Conservation (phyloP, 352 stramenopile genomes). For the Nothophytophthora sp. region DNA sequence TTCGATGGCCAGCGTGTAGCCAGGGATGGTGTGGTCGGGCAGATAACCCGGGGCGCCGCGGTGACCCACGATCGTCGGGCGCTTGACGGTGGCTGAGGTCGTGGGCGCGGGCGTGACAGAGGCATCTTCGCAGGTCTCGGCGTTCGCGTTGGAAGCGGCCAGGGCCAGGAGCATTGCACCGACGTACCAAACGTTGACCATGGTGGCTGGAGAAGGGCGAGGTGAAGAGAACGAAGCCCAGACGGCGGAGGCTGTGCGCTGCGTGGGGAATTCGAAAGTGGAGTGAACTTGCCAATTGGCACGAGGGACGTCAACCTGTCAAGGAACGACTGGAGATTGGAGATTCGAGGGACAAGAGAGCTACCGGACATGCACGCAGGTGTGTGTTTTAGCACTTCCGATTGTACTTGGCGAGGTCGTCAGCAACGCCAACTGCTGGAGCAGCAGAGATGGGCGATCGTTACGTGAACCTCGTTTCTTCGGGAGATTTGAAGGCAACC, state of each 20-base stretch:
- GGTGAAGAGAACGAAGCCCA: neutral
- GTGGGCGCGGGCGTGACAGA: constrained; percentile 28
- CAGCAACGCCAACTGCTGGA: too few species aligned
- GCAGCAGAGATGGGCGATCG: too few species aligned
- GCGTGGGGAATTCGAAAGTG: neutral
- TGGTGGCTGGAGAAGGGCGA: neutral
- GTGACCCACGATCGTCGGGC: constrained; percentile 76
- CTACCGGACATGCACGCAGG: neutral
- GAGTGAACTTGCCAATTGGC: neutral
- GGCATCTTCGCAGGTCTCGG: constrained; percentile 29
- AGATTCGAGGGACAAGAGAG: constrained; percentile 1
- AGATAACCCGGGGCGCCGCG: constrained; percentile 89
- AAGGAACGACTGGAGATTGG: neutral
- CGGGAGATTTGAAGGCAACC: neutral
- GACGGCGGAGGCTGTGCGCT: neutral
- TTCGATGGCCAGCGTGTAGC: constrained; percentile 90
- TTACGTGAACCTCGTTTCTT: neutral
- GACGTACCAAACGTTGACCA: constrained; percentile 7
- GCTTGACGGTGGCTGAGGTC: constrained; percentile 26
- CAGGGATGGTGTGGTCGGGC: constrained; percentile 89
- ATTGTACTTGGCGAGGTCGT: too few species aligned
- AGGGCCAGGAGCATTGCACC: neutral
- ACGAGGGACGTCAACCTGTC: neutral
- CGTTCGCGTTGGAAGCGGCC: constrained; percentile 5
- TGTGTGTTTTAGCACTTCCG: neutral